Conservation (phyloP, 352 stramenopile genomes). For the Phytophthora gonapodyides region DNA sequence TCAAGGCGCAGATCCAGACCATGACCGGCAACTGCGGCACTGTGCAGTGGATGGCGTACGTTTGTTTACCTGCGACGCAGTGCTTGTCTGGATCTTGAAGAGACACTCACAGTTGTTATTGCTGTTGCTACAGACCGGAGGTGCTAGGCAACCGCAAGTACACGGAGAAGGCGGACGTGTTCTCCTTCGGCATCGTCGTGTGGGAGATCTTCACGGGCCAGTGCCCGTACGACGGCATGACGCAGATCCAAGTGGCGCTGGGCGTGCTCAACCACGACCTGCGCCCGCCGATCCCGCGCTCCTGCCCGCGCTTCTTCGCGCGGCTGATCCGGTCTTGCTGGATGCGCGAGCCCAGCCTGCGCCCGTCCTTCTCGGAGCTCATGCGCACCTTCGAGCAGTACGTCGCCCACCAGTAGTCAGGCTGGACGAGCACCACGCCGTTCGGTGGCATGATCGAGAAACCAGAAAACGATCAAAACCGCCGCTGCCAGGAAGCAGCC, state of each 20-base stretch:
- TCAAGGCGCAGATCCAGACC: conserved; percentile 92
- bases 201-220: conserved; percentile 93
- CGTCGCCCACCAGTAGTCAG: conserved; percentile 24
- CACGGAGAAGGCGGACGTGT: conserved; percentile 94
- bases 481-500: conserved; percentile 11
- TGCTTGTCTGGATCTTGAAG: conserved; percentile 27
- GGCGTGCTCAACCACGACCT: conserved; percentile 82
- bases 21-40: conserved; percentile 94
- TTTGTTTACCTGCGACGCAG: conserved; percentile 33
- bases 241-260: conserved; percentile 84
- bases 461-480: conserved; percentile 16
- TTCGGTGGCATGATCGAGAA: conserved; percentile 16
- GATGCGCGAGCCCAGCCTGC: conserved; percentile 68
- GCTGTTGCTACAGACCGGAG: conserved; percentile 54
- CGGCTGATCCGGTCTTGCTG: conserved; percentile 82
- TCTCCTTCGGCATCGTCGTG: conserved; percentile 93
- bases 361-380: conserved; percentile 73
- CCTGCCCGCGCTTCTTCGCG: conserved; percentile 70
- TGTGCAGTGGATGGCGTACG: conserved; percentile 88
- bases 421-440: conserved; percentile 17
- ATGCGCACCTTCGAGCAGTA: conserved; percentile 60
- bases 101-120: conserved; percentile 20
- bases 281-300: conserved; percentile 62
- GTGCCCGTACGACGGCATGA: conserved; percentile 91
- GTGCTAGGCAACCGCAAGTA: conserved; percentile 92